Conservation (phyloP, 306 rosid species). For the Prunus mume region DNA sequence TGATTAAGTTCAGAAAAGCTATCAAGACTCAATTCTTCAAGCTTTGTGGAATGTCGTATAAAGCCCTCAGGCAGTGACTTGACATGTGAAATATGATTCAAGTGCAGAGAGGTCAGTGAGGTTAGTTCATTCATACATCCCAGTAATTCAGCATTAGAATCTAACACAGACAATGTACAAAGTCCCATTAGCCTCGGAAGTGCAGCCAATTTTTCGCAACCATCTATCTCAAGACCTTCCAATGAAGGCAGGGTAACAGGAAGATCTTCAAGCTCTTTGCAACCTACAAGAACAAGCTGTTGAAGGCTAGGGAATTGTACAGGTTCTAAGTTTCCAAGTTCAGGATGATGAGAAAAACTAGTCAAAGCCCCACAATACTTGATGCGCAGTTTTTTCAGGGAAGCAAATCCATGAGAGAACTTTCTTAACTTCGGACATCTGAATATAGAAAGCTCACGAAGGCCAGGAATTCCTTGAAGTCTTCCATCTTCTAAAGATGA, state of each 20-base stretch:
- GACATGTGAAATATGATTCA: background rate
- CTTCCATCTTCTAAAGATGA: constrained; percentile 1
- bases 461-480: constrained; percentile 14
- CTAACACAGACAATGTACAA: background rate
- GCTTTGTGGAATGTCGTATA: background rate
- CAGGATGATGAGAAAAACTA: background rate
- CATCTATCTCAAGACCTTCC: background rate
- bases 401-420: background rate
- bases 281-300: constrained; percentile 4
- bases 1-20: background rate
- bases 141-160: constrained; percentile 7
- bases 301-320: background rate
- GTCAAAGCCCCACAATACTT: constrained; percentile 4
- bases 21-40: constrained; percentile 3
- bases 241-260: background rate
- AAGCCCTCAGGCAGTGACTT: constrained; percentile 6
- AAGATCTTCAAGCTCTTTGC: constrained; percentile 2
- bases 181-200: constrained; percentile 8
- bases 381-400: background rate
- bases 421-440: constrained; percentile 8
- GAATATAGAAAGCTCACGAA: constrained; percentile 15
- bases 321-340: background rate
- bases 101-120: background rate
- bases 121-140: background rate
- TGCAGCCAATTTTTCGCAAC: constrained; percentile 2